Percentiles rank a stretch among this genome's conserved stretches.
Evolutionary conservation across 352 stramenopile species (phyloP).

Genomic region (Phytophthora cajani): DNA sequence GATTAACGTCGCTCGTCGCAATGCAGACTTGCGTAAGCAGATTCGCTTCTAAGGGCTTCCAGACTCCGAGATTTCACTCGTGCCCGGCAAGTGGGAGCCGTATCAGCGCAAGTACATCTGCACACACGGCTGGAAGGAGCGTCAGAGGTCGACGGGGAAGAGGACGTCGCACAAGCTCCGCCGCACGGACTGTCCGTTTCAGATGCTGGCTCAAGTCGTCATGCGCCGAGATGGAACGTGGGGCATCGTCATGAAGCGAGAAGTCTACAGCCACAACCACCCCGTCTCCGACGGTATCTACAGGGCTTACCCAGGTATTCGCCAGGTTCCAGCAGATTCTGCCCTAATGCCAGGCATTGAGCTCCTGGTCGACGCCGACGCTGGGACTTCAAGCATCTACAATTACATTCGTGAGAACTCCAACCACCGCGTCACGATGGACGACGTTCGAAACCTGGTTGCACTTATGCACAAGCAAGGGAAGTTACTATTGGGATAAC

Average conservation of each 20-base stretch:
- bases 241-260: constrained; percentile 9
- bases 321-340: constrained; percentile 9
- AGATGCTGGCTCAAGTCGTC: constrained; percentile 16
- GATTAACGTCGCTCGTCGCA: background rate
- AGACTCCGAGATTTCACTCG: constrained; percentile 3
- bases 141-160: constrained; percentile 3
- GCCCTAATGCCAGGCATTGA: constrained; percentile 10
- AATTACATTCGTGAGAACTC: constrained; percentile 18
- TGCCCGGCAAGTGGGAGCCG: background rate
- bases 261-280: constrained; percentile 14
- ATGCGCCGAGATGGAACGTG: background rate
- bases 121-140: constrained; percentile 6
- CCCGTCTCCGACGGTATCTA: constrained; percentile 5
- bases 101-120: constrained; percentile 18
- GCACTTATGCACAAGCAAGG: background rate
- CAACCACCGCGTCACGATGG: constrained; percentile 12
- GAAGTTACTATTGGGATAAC: background rate
- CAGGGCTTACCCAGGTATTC: constrained; percentile 26
- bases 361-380: constrained; percentile 8
- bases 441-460: background rate
- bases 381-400: constrained; percentile 8
- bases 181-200: constrained; percentile 10
- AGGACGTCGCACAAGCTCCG: constrained; percentile 1
- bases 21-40: constrained; percentile 2
- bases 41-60: background rate